Base-by-base conservation (phyloP, 441 rosid species). In the Rhodomyrtus psidioides region DNA sequence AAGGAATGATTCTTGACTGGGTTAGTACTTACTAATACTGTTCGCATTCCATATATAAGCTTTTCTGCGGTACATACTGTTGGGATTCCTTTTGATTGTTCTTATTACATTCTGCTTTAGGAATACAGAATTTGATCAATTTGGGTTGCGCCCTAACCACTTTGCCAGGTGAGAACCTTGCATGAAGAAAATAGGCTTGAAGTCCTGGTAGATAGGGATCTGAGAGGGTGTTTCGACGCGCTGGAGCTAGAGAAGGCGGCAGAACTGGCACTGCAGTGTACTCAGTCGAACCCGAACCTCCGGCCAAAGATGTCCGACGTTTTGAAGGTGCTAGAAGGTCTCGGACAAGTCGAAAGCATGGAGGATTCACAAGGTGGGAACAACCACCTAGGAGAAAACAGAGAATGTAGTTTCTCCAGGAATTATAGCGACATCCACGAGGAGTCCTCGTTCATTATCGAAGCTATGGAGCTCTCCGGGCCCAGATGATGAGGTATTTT, bases 391-490 rank as follows among this genome's bases (percentile, higher is more conserved):
- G 85, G 87, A n/a, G 98, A 93, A 88, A 88, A 91, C 53, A 92
- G 93, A 85, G 89, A 84, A 81, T 90, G 88, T 83, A 92, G 93
- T 87, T 94, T 92, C 88, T 93, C 95, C 19, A 89, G 97, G 90
- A 91, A 89, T 65, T 91, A 88, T 60, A 94, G 94, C 49, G 94
- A 92, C 74, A 84, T 90, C 81, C 95, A 87, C 42, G 96, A 95
- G 60, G 95, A 92, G 53, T 92, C 96, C 85, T 97, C 99, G 16
- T 94, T 95, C 91, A 94, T 95, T 89, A 90, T 95, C 6, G 98
- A 97, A 94, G 95, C 99, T 17, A 94, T 97, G 87, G 99, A 97
- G 89, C 99, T 97, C 46, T 97, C 98, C 6, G 97, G 99, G 91
- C 99, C 99, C 83, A 86, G 99, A 81, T 97, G 89, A 93, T 2